These are phyloP conservation scores for Crucihimalaya himalaica DNA, from an alignment of 345 rosid species.

Conservation along the genomic window DNA sequence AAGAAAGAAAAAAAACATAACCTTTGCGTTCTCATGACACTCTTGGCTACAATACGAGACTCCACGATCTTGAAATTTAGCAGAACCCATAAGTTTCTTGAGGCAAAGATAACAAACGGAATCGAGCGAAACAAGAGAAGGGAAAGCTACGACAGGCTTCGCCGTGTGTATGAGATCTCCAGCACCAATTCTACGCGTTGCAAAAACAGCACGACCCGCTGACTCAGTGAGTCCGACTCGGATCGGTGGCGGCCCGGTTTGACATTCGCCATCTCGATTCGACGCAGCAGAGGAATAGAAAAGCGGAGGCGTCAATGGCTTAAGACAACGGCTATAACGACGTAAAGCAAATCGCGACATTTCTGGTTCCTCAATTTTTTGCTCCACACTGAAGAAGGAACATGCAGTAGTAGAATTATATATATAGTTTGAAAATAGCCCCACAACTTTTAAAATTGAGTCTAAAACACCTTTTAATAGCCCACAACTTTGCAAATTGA, in stretches of 20 bases:
- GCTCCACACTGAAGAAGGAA: background rate
- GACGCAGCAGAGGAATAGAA: conserved; percentile 39
- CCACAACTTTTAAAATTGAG: background rate
- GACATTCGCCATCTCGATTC: conserved; percentile 22
- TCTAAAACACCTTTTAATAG: conserved; percentile 19
- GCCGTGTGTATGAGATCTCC: conserved; percentile 92
- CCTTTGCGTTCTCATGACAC: conserved; percentile 62
- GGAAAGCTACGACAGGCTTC: conserved; percentile 58
- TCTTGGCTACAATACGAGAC: conserved; percentile 57
- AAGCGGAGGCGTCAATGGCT: background rate
- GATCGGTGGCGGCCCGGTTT: conserved; percentile 63
- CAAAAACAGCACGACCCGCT: conserved; percentile 87
- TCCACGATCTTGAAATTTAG: conserved; percentile 39
- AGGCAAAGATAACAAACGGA: conserved; percentile 77
- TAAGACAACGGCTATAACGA: conserved; percentile 48
- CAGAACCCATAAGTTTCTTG: conserved; percentile 36
- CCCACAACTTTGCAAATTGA: too few relatives aligned
- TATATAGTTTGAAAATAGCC: conserved; percentile 1
- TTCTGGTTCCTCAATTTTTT: background rate
- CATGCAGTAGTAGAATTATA: background rate
- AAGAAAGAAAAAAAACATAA: conserved; percentile 16
- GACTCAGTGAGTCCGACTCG: conserved; percentile 66
- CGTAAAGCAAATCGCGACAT: conserved; percentile 28
- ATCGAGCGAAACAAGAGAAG: conserved; percentile 48
- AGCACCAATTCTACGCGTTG: conserved; percentile 61